Conservation (phyloP, 139 green algal genomes). For the Coccomyxa sp. region DNA sequence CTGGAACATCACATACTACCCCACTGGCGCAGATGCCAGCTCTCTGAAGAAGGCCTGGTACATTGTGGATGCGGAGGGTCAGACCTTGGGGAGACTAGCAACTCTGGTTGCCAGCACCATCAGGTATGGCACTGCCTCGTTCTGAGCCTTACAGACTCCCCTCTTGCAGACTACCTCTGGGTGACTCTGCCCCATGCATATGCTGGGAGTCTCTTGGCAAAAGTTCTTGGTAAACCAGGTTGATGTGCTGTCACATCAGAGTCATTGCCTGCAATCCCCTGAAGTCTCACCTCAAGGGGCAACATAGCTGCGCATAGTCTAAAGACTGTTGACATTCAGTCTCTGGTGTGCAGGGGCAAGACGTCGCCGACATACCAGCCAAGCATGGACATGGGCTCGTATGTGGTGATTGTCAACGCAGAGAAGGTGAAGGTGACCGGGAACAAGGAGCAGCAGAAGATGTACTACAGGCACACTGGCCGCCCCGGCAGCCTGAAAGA, state of each 20-base stretch:
- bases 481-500: slow-evolving; percentile 68
- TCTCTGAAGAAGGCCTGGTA: slow-evolving; percentile 87
- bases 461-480: slow-evolving; percentile 85
- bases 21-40: slow-evolving; percentile 72
- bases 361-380: slow-evolving; percentile 81
- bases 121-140: too few relatives aligned
- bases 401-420: slow-evolving; percentile 96
- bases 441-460: slow-evolving; percentile 88
- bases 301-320: too few relatives aligned
- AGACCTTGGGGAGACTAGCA: slow-evolving; percentile 91
- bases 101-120: slow-evolving; percentile 81
- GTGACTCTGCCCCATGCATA: too few relatives aligned
- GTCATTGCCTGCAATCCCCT: too few relatives aligned
- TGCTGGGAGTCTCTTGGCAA: too few relatives aligned
- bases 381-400: slow-evolving; percentile 94
- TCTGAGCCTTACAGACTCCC: too few relatives aligned
- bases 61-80: slow-evolving; percentile 90
- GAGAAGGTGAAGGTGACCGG: slow-evolving; percentile 89
- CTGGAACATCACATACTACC: slow-evolving; percentile 97
- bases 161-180: too few relatives aligned
- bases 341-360: slow-evolving; percentile 72
- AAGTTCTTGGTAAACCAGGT: too few relatives aligned
- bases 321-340: not conserved
- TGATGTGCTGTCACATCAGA: not conserved
- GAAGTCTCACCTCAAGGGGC: too few relatives aligned